Evolutionary conservation across 805 yeast species (phyloP).

Genomic region (Spathaspora arborariae): DNA sequence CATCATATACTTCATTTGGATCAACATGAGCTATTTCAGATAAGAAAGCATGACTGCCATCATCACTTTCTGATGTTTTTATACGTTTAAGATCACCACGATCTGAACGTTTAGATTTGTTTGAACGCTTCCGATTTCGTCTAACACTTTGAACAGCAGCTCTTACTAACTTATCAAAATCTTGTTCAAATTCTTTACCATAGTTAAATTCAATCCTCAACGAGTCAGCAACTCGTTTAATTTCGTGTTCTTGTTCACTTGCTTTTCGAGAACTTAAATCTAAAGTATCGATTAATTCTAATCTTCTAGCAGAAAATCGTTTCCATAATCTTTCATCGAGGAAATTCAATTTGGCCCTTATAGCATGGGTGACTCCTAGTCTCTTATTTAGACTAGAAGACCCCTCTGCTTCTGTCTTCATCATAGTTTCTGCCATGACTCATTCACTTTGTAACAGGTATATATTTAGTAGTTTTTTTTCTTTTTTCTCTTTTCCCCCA

Average conservation of each 20-base stretch:
- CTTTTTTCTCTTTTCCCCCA: not conserved
- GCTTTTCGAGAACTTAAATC: slow-evolving; percentile 70
- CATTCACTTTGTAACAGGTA: not conserved
- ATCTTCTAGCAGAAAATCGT: slow-evolving; percentile 81
- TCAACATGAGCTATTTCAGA: slow-evolving; percentile 33
- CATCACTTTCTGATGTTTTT: not conserved
- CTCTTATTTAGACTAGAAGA: slow-evolving; percentile 22
- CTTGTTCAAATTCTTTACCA: slow-evolving; percentile 52
- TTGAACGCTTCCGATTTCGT: slow-evolving; percentile 74
- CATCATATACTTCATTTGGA: slow-evolving; percentile 32
- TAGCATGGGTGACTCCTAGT: slow-evolving; percentile 53
- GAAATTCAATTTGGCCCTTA: slow-evolving; percentile 65
- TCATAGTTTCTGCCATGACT: not conserved
- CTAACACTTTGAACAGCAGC: slow-evolving; percentile 94
- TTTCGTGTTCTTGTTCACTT: slow-evolving; percentile 85
- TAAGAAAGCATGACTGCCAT: slow-evolving; percentile 17
- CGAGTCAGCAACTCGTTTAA: slow-evolving; percentile 71
- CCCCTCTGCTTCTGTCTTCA: slow-evolving; percentile 8
- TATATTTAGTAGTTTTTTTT: not conserved
- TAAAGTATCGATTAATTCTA: slow-evolving; percentile 81
- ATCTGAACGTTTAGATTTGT: slow-evolving; percentile 20
- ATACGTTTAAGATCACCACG: slow-evolving; percentile 2
- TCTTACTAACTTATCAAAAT: slow-evolving; percentile 84
- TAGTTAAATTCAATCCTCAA: slow-evolving; percentile 77
- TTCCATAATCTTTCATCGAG: slow-evolving; percentile 85